A percentile compares a stretch with the other conserved stretches of the same genome.
Evolutionary conservation across 2,329 filamentous ascomycete genomes (phyloP).

Genomic region (Trichoderma gracile): DNA sequence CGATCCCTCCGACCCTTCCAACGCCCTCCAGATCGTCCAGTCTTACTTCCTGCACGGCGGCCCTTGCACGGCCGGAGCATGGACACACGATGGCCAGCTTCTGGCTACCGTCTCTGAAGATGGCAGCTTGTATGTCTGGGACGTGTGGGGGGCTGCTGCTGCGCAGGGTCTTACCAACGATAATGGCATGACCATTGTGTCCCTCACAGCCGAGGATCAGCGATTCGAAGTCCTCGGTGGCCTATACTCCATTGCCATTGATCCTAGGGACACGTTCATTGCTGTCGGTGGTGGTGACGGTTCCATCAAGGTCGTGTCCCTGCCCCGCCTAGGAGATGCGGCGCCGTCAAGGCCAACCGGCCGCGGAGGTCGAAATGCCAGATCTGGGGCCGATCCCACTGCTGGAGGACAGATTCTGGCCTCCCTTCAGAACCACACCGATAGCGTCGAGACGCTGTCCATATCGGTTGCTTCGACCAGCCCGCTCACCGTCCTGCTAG

Average conservation of each 20-base stretch:
- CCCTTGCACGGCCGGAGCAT: constrained; percentile 83
- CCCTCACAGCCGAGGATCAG: constrained; percentile 77
- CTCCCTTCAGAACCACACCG: constrained; percentile 73
- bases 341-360: constrained; percentile 27
- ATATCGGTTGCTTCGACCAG: constrained; percentile 49
- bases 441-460: constrained; percentile 74
- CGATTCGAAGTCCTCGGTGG: constrained; percentile 91
- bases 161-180: constrained; percentile 53
- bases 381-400: constrained; percentile 41
- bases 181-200: constrained; percentile 67
- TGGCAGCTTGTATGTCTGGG: constrained; percentile 85
- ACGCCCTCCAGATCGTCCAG: constrained; percentile 77
- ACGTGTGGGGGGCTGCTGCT: constrained; percentile 79
- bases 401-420: constrained; percentile 69
- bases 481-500: constrained; percentile 57
- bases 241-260: constrained; percentile 82
- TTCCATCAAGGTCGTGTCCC: constrained; percentile 77
- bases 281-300: constrained; percentile 88
- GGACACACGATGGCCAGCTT: constrained; percentile 84
- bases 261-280: constrained; percentile 75
- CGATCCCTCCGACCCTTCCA: constrained; percentile 60
- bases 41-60: constrained; percentile 89
- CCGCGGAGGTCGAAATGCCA: constrained; percentile 34
- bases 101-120: constrained; percentile 90
- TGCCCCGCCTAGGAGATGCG: constrained; percentile 62